Evolutionary conservation across 2,329 filamentous ascomycete genomes (phyloP).

Genomic region (Monilinia fructigena): DNA sequence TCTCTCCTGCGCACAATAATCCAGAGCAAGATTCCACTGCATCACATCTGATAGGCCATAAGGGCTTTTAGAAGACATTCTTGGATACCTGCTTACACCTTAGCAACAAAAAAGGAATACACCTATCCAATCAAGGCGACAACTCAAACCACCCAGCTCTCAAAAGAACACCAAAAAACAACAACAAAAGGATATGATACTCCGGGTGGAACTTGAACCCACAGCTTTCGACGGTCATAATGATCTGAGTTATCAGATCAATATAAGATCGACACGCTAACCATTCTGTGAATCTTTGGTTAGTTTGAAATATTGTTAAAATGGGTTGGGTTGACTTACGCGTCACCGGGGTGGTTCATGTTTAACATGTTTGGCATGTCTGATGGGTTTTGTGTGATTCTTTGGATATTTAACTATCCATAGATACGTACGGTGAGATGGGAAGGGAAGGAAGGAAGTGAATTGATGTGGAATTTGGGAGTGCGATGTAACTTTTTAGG

Average conservation of each 20-base stretch:
- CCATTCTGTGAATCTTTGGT: slow-evolving; percentile 23
- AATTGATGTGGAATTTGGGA: background rate
- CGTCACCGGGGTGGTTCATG: slow-evolving; percentile 16
- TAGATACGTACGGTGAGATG: background rate
- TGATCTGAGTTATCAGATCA: slow-evolving; percentile 16
- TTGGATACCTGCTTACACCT: too few relatives aligned
- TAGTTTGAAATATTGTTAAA: background rate
- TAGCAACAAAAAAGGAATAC: too few relatives aligned
- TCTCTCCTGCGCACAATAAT: background rate
- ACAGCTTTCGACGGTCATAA: slow-evolving; percentile 27
- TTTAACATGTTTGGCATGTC: slow-evolving; percentile 16
- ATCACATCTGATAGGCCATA: background rate
- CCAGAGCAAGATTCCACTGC: background rate
- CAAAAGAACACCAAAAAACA: background rate
- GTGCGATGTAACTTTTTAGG: background rate
- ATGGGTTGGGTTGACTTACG: slow-evolving; percentile 1
- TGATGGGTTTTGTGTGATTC: background rate
- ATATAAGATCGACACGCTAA: slow-evolving; percentile 33
- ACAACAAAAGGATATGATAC: slow-evolving; percentile 9
- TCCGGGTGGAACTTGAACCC: slow-evolving; percentile 24
- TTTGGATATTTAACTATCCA: background rate
- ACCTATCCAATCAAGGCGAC: too few relatives aligned
- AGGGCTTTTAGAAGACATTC: background rate
- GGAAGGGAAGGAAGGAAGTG: background rate
- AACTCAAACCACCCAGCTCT: background rate